Conservation (phyloP, 306 rosid genomes). For the Vachellia collinsii region DNA sequence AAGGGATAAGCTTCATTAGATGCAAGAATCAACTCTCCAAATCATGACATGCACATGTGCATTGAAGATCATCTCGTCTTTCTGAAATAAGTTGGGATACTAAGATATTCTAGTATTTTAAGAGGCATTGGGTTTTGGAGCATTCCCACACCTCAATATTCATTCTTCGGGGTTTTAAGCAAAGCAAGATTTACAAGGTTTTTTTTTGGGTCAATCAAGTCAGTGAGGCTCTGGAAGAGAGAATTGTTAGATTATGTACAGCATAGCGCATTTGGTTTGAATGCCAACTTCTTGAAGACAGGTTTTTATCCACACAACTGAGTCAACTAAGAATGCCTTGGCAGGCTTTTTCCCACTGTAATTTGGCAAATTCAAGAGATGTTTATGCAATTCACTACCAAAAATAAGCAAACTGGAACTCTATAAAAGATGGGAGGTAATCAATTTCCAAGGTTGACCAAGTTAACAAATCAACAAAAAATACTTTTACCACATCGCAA, state of each 20-base stretch:
- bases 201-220: background rate
- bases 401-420: background rate
- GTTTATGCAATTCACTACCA: background rate
- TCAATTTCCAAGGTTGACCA: constrained; percentile 9
- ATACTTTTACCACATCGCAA: background rate
- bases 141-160: background rate
- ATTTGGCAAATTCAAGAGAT: background rate
- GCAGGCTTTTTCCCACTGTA: background rate
- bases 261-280: background rate
- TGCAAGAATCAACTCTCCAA: background rate
- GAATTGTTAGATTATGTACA: background rate
- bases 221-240: background rate
- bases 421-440: constrained; percentile 24
- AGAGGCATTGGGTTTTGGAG: background rate
- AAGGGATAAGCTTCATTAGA: background rate
- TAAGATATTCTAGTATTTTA: background rate
- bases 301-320: background rate
- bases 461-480: constrained; percentile 32
- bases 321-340: background rate
- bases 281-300: background rate
- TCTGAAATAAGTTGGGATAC: background rate
- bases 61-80: constrained; percentile 9
- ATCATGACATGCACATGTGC: background rate
- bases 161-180: background rate
- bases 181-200: background rate